Evolutionary conservation across 2,329 filamentous ascomycete genomes (phyloP).

Genomic region (Coniochaeta sp.): DNA sequence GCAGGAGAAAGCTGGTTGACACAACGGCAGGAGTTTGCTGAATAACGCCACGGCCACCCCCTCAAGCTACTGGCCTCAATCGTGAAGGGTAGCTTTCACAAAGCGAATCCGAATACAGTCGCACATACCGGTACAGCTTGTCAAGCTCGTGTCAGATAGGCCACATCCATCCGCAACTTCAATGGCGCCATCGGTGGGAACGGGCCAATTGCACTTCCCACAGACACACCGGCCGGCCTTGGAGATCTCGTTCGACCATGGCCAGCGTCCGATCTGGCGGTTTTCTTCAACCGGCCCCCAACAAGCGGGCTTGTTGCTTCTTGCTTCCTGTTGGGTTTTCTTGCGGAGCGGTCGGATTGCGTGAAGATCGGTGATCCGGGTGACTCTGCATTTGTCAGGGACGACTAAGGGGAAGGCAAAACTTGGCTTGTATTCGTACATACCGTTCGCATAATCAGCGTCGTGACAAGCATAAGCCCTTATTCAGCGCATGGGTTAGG

Average conservation of each 20-base stretch:
- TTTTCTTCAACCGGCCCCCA: too few species aligned
- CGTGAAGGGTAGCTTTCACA: too few species aligned
- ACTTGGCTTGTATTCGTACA: neutral
- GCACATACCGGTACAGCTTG: too few species aligned
- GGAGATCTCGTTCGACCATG: too few species aligned
- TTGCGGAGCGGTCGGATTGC: neutral
- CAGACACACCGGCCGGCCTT: too few species aligned
- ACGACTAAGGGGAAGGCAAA: neutral
- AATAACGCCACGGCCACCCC: neutral
- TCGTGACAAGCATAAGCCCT: neutral
- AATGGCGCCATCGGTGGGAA: neutral
- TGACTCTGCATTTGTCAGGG: slow-evolving; percentile 1
- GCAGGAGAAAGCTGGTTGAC: too few species aligned
- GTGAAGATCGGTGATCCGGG: neutral
- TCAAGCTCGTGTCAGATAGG: neutral
- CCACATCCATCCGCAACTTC: neutral
- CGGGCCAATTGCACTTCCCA: neutral
- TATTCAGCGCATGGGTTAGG: neutral
- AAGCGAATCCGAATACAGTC: neutral
- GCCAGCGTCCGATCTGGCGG: neutral
- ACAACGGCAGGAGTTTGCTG: neutral
- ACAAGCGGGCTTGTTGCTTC: too few species aligned
- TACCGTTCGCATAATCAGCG: neutral
- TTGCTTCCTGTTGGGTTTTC: too few species aligned
- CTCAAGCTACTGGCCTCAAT: too few species aligned